Evolutionary conservation across 176 grass and related monocot genomes (phyloP).

Genomic region (Pharus latifolius): DNA sequence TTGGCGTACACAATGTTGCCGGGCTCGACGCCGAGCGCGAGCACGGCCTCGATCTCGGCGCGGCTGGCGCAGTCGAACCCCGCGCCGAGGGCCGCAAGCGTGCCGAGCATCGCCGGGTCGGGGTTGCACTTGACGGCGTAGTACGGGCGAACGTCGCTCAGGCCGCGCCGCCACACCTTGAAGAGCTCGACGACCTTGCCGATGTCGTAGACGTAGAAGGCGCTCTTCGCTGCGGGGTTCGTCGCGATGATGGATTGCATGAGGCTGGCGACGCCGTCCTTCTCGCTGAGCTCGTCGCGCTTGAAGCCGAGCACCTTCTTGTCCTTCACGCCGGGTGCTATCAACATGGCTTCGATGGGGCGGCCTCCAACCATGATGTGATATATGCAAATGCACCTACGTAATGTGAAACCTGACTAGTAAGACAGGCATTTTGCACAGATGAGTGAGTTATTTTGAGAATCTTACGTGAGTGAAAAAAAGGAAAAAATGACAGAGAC

Average conservation of each 20-base stretch:
- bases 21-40: background rate
- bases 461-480: too few relatives aligned
- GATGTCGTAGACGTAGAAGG: conserved; percentile 36
- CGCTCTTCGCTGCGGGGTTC: background rate
- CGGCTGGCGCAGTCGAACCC: conserved; percentile 39
- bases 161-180: background rate
- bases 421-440: too few relatives aligned
- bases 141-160: conserved; percentile 16
- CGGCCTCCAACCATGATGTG: conserved; percentile 15
- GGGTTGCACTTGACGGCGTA: conserved; percentile 56
- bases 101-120: background rate
- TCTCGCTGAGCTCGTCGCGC: background rate
- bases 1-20: conserved; percentile 28
- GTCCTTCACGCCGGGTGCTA: conserved; percentile 26
- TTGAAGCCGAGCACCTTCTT: conserved; percentile 4
- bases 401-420: too few relatives aligned
- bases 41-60: conserved; percentile 27
- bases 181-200: conserved; percentile 7
- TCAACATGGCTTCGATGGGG: conserved; percentile 20
- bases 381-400: background rate
- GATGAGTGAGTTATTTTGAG: too few relatives aligned
- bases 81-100: conserved; percentile 5
- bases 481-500: too few relatives aligned
- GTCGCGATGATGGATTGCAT: background rate
- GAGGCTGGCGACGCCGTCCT: background rate